A percentile compares a stretch with the other conserved stretches of the same genome.
Evolutionary conservation across 1,284 basidiomycete genomes (phyloP).

Genomic region (Austroboletus novae-zelandiae): DNA sequence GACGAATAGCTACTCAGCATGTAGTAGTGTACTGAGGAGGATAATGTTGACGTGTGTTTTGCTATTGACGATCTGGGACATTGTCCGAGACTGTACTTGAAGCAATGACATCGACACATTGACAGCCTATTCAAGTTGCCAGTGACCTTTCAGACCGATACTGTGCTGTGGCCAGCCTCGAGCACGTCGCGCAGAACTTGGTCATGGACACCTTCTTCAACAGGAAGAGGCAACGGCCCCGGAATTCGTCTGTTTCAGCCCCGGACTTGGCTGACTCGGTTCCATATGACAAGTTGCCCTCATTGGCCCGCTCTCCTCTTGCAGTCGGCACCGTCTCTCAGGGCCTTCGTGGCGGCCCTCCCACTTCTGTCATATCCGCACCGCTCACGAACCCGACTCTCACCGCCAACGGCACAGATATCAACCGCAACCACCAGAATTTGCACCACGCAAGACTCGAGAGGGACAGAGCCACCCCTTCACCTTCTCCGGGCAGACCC

Average conservation of each 20-base stretch:
- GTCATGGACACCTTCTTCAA: slow-evolving; percentile 40
- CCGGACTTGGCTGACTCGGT: slow-evolving; percentile 57
- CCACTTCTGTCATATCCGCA: slow-evolving; percentile 55
- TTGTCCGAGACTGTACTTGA: neutral
- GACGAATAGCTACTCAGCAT: slow-evolving; percentile 16
- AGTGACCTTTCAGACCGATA: slow-evolving; percentile 7
- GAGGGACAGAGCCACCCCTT: slow-evolving; percentile 47
- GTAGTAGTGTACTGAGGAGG: neutral
- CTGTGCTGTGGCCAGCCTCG: slow-evolving; percentile 8
- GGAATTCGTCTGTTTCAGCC: slow-evolving; percentile 46
- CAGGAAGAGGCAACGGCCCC: slow-evolving; percentile 43
- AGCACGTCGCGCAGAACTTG: slow-evolving; percentile 13
- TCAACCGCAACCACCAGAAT: slow-evolving; percentile 56
- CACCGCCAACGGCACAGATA: slow-evolving; percentile 63
- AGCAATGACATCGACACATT: slow-evolving; percentile 6
- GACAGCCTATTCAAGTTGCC: neutral
- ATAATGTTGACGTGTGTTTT: slow-evolving; percentile 29
- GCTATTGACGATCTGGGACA: slow-evolving; percentile 1
- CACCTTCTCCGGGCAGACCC: slow-evolving; percentile 35
- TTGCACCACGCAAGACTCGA: slow-evolving; percentile 49
- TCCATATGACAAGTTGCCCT: slow-evolving; percentile 68
- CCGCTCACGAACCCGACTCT: slow-evolving; percentile 77
- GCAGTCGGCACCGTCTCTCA: slow-evolving; percentile 56
- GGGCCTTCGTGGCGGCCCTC: slow-evolving; percentile 44
- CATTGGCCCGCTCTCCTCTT: slow-evolving; percentile 54